Evolutionary conservation across 257 asterid genomes (phyloP).

Genomic region (Fraxinus excelsior): DNA sequence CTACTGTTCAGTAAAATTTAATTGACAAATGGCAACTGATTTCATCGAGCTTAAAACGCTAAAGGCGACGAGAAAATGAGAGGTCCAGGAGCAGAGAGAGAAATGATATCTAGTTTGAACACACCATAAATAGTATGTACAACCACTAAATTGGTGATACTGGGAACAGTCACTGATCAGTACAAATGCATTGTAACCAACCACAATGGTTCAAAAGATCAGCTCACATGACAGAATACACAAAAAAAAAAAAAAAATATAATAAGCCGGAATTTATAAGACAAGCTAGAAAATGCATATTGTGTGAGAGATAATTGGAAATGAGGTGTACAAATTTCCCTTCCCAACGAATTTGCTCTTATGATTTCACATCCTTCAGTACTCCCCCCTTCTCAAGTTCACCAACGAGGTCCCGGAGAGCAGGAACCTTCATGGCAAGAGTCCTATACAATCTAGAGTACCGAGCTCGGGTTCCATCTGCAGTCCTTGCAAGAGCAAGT

Average conservation of each 20-base stretch:
- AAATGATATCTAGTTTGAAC: not conserved
- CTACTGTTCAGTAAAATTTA: not conserved
- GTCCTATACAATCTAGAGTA: slow-evolving; percentile 92
- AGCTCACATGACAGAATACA: slow-evolving; percentile 15
- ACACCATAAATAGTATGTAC: slow-evolving; percentile 26
- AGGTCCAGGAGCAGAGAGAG: not conserved
- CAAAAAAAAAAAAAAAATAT: slow-evolving; percentile 7
- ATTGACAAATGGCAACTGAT: not conserved
- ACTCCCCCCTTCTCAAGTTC: slow-evolving; percentile 94
- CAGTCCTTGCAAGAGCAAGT: slow-evolving; percentile 93
- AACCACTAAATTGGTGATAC: slow-evolving; percentile 18
- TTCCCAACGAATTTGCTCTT: slow-evolving; percentile 8
- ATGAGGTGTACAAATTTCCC: slow-evolving; percentile 11
- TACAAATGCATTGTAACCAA: not conserved
- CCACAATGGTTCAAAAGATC: slow-evolving; percentile 5
- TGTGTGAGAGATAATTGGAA: slow-evolving; percentile 5
- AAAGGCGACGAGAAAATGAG: not conserved
- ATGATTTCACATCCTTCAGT: slow-evolving; percentile 70
- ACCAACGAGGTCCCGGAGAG: slow-evolving; percentile 79
- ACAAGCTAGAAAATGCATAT: not conserved
- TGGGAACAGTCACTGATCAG: not conserved
- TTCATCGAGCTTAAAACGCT: not conserved
- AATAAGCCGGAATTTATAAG: slow-evolving; percentile 2
- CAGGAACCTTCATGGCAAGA: slow-evolving; percentile 96
- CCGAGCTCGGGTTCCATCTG: slow-evolving; percentile 98